phyloP scores from a whole-genome alignment of 2,329 filamentous ascomycete species.

The Gaeumannomyces tritici region DNA sequence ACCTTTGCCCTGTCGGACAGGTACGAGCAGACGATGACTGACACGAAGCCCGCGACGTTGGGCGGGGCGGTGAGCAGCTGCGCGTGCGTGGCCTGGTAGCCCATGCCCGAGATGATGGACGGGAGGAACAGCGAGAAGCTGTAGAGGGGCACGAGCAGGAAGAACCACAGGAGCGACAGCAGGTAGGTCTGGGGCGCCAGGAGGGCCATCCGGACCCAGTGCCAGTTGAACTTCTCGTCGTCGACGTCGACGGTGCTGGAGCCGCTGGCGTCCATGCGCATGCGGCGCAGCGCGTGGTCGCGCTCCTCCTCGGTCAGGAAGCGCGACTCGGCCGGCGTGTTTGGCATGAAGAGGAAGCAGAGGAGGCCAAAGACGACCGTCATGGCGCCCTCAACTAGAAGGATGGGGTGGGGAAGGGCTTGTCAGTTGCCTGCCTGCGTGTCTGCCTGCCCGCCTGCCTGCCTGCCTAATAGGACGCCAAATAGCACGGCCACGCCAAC shows the following conservation, averaged over 20 bases:
- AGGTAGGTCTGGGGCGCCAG: conserved; percentile 18
- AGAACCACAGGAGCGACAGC: conserved; percentile 15
- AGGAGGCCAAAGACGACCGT: conserved; percentile 50
- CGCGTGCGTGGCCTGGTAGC: conserved; percentile 25
- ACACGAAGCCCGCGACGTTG: conserved; percentile 21
- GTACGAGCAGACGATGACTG: conserved; percentile 20
- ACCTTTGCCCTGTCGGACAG: conserved; percentile 21
- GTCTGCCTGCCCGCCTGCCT: no score
- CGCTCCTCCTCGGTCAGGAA: conserved; percentile 17
- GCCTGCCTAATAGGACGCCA: no score
- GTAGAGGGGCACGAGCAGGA: conserved; percentile 18
- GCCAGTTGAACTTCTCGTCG: conserved; percentile 27
- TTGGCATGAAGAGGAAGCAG: conserved; percentile 37
- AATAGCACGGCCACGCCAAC: no score
- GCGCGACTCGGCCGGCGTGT: conserved; percentile 14
- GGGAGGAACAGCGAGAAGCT: conserved; percentile 35
- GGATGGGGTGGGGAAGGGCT: no score
- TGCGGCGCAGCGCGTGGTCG: conserved; percentile 11
- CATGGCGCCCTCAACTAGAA: conserved; percentile 42
- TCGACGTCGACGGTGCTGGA: conserved; percentile 18
- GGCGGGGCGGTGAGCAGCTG: conserved; percentile 27
- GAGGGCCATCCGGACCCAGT: conserved; percentile 24
- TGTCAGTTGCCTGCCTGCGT: neutral
- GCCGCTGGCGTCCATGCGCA: conserved; percentile 14
- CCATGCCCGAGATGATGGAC: conserved; percentile 30